Evolutionary conservation across 78 protist species (phyloP).

Genomic region (Acrasis kona): DNA sequence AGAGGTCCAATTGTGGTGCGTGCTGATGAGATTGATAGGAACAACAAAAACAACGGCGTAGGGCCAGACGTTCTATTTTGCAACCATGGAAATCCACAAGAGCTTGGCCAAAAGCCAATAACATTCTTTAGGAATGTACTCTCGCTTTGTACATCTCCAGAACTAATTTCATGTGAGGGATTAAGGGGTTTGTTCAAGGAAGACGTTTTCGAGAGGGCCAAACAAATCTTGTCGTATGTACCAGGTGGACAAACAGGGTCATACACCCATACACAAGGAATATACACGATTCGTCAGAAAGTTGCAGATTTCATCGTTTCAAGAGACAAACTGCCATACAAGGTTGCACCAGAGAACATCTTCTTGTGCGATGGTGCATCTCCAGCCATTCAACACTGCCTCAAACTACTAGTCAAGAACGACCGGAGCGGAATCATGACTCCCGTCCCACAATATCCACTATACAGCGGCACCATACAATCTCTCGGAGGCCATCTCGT

Average conservation of each 20-base stretch:
- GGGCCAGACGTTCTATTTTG: constrained; percentile 65
- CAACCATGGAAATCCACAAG: constrained; percentile 99
- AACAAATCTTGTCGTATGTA: not conserved
- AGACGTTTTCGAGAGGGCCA: constrained; percentile 75
- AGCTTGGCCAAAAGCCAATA: constrained; percentile 84
- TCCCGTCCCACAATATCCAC: constrained; percentile 99
- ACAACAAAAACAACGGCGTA: constrained; percentile 41
- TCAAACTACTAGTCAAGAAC: constrained; percentile 37
- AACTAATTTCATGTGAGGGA: not conserved
- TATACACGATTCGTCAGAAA: constrained; percentile 42
- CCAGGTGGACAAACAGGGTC: constrained; percentile 70
- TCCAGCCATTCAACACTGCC: constrained; percentile 53
- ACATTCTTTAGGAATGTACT: constrained; percentile 87
- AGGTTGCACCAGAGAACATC: constrained; percentile 61
- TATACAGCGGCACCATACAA: constrained; percentile 93
- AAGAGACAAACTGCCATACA: constrained; percentile 10
- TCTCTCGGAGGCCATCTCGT: constrained; percentile 56
- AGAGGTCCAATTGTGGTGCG: constrained; percentile 50
- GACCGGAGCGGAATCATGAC: constrained; percentile 49
- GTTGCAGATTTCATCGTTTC: constrained; percentile 77
- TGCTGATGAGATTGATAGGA: constrained; percentile 28
- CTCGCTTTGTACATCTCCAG: constrained; percentile 14
- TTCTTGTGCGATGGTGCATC: constrained; percentile 97
- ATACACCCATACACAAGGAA: constrained; percentile 86
- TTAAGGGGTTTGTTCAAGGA: constrained; percentile 36